Conservation (phyloP, 2,329 filamentous ascomycete genomes). For the Keithomyces neogunnii region DNA sequence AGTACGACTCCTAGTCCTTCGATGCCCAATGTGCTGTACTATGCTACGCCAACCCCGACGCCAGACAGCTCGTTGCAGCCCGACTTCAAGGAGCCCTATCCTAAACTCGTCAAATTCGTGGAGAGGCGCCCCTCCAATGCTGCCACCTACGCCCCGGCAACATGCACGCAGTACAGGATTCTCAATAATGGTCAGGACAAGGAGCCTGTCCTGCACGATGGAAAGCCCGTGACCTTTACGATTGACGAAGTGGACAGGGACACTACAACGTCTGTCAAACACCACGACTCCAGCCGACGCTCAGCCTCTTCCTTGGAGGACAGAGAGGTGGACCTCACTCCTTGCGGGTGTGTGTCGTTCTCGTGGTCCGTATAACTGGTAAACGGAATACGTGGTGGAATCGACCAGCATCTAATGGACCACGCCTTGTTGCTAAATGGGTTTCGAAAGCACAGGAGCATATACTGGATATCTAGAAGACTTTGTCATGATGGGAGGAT, state of each 20-base stretch:
- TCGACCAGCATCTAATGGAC: background rate
- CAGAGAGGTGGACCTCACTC: conserved; percentile 4
- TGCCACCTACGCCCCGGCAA: conserved; percentile 23
- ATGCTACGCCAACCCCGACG: conserved; percentile 6
- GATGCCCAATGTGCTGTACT: conserved; percentile 8
- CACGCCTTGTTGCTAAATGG: background rate
- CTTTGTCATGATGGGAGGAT: conserved; percentile 1
- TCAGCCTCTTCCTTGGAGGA: background rate
- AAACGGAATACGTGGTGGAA: no score
- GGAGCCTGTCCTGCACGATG: conserved; percentile 23
- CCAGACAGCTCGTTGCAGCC: background rate
- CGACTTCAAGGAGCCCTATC: conserved; percentile 30
- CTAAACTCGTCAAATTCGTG: conserved; percentile 44
- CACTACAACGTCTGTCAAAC: background rate
- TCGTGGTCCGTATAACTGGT: conserved; percentile 4
- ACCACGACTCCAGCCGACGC: background rate
- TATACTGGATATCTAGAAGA: background rate
- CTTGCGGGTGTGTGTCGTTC: conserved; percentile 6
- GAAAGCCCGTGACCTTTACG: conserved; percentile 31
- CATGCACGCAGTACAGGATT: conserved; percentile 42
- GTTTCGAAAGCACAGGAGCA: background rate
- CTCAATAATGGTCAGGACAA: conserved; percentile 27
- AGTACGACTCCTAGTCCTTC: conserved; percentile 1
- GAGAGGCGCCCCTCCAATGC: conserved; percentile 37
- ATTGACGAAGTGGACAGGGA: conserved; percentile 30